Evolutionary conservation across 805 yeast species (phyloP), one percentile per base, ranked within the genome.

Genomic region (Candida arabinofermentans): DNA sequence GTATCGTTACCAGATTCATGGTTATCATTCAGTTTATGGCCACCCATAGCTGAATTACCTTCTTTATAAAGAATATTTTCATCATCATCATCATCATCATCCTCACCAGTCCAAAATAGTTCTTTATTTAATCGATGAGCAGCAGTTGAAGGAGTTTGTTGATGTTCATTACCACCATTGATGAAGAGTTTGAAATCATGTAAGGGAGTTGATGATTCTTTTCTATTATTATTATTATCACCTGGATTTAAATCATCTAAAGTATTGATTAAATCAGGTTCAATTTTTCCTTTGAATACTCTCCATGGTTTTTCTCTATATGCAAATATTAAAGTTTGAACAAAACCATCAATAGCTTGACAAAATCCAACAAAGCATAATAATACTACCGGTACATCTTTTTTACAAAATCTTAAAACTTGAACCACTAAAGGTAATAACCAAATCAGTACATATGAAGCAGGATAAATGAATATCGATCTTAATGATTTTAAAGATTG

Each of bases 281-380:
- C 35, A n/a, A 21, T 22, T 24, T n/a, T 37, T 2, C 24, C 27
- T 17, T 29, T 42, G 31, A 34, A 38, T n/a, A 38, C 37, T 17
- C 41, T 42, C 57, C 57, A 53, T n/a, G 57, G 57, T 21, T 31
- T 43, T 40, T 53, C 55, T 31, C 51, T 33, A 24, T 41, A 43
- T 7, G 47, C 48, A 38, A 53, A 51, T 7, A 53, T 43, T 13
- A 46, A 8, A 1, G 46, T 42, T 24, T 51, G 57, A n/a, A 51
- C 32, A 12, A 42, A 26, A 6, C 55, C 57, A 35, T 50, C 55
- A 10, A 47, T 40, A 5, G 55, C 54, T 36, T 49, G 51, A 36
- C 41, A 42, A 29, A 47, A 43, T 2, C 46, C 34, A 10, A 42
- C 43, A 18, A 42, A 26, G 8, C 47, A 40, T 3, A 47, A 24